Evolutionary conservation across 441 rosid genomes (phyloP), one percentile per base, ranked within the genome.

Genomic region (Erodium moschatum): DNA sequence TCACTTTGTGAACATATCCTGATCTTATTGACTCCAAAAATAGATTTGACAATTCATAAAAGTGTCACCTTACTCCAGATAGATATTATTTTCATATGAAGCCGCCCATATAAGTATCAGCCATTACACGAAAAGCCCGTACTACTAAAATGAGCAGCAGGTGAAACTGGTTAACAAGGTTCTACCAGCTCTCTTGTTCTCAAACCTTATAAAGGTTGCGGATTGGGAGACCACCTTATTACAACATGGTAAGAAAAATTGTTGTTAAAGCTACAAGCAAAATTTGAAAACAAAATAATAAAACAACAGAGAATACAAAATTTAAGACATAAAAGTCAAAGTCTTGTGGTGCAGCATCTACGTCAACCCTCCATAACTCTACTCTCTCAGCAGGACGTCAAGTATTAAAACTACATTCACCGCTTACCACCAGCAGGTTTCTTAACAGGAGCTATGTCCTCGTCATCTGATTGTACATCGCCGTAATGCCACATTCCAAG

Each of bases 381-480:
- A 48, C 54, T 48, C 54, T 48, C 54, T 48, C 54, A 4, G 16
- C 15, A 13, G 15, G 1, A 50, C 16, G 16, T 50, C 56, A 13
- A 50, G 5, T 50, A n/a, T 50, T 18, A 50, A 50, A 50, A 50
- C 56, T n/a, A 12, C 5, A 4, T 8, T 85, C 77, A 82, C 15
- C 90, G 85, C 38, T 90, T 87, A 38, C 90, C 89, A 10, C 83
- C 89, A 9, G 81, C 71, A 5, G 44, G 44, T 77, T 88, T 88
- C 72, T 83, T 84, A 46, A 69, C 85, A 48, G 86, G 89, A 18
- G 56, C 83, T 12, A 69, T 67, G 61, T 91, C 98, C 85, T 94
- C 98, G 16, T 94, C 98, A 48, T 94, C 98, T 0, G 98, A 94
- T 70, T 89, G 77, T n/a, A 91, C 74, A 78, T 94, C 98, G 56